These are phyloP conservation scores for Pleurotus salmoneostramineus DNA, from an alignment of 768 basidiomycete species.

Conservation along the genomic window DNA sequence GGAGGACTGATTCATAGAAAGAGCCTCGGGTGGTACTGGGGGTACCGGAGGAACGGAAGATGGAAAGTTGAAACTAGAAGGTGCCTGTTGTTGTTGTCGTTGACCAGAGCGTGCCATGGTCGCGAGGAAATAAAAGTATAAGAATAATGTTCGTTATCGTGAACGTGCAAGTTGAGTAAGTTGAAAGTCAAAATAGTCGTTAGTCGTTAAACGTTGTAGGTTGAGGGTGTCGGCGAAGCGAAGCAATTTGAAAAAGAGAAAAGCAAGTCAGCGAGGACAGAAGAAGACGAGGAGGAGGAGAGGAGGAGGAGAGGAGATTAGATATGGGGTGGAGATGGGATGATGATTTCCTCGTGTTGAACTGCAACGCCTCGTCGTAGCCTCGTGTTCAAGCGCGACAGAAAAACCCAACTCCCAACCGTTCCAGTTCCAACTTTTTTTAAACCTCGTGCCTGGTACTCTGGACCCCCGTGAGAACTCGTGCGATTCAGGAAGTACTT, in stretches of 20 bases:
- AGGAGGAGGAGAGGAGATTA: neutral
- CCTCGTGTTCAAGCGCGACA: conserved; percentile 7
- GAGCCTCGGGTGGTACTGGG: neutral
- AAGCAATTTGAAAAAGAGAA: neutral
- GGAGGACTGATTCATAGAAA: conserved; percentile 1
- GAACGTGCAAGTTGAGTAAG: neutral
- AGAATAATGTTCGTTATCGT: neutral
- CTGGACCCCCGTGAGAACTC: neutral
- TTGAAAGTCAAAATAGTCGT: neutral
- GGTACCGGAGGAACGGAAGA: neutral
- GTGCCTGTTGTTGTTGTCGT: neutral
- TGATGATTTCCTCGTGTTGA: conserved; percentile 2
- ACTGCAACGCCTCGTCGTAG: conserved; percentile 7
- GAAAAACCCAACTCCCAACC: conserved; percentile 4
- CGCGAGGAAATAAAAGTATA: neutral
- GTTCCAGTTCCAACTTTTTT: neutral
- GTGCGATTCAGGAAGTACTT: neutral
- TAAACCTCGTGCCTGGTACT: conserved; percentile 4
- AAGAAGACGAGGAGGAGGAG: neutral
- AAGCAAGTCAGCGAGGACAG: neutral
- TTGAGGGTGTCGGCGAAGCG: neutral
- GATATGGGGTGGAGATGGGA: neutral
- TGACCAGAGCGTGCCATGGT: neutral
- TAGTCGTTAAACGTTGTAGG: neutral
- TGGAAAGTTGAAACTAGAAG: neutral